Conservation (phyloP, 2,329 filamentous ascomycete species). For the Aspergillus chevalieri region DNA sequence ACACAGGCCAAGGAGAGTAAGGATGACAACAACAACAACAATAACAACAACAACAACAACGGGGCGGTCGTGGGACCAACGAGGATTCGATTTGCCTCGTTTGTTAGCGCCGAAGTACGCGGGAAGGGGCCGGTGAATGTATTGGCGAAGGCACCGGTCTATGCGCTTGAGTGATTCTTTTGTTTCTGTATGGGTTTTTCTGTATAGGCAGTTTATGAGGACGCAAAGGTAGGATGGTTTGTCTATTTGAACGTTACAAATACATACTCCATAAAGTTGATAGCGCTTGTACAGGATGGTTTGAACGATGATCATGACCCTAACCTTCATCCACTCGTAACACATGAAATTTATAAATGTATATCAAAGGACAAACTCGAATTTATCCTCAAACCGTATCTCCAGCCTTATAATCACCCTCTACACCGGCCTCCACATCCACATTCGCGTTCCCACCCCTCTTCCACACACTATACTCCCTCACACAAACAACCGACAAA, state of each 20-base stretch:
- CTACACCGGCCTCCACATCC: no score
- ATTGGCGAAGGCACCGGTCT: slow-evolving; percentile 69
- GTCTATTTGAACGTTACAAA: not conserved
- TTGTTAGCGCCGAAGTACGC: slow-evolving; percentile 67
- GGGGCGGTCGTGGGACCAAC: slow-evolving; percentile 5
- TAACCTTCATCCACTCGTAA: no score
- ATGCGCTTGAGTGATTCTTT: slow-evolving; percentile 26
- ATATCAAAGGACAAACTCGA: no score
- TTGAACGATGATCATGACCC: no score
- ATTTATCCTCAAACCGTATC: no score
- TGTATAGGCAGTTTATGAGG: not conserved
- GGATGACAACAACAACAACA: slow-evolving; percentile 18
- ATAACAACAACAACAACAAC: slow-evolving; percentile 18
- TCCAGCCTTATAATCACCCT: no score
- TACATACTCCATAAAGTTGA: not conserved
- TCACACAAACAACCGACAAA: no score
- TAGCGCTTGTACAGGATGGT: no score
- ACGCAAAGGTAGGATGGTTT: not conserved
- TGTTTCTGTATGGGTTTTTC: not conserved
- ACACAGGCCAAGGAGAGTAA: slow-evolving; percentile 11
- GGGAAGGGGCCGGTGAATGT: slow-evolving; percentile 58
- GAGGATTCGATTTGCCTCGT: slow-evolving; percentile 66
- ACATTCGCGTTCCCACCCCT: no score
- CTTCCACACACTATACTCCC: no score
- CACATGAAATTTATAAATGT: no score